Conservation (phyloP, 1,284 basidiomycete species). For the Cryptococcus jaspeensis region DNA sequence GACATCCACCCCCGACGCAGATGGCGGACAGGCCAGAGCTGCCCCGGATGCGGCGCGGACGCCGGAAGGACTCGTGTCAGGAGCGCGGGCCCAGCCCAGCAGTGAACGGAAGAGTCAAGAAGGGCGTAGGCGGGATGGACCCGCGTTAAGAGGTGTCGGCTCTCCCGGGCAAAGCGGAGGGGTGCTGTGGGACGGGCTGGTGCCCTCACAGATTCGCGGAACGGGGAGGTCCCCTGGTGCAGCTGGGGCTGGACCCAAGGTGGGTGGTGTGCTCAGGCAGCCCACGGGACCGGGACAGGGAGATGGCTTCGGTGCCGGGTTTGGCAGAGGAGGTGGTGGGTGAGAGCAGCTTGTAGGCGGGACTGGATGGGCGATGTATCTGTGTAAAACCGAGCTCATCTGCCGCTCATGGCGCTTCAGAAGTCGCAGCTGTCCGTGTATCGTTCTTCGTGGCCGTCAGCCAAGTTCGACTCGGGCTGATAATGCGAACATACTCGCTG, state of each 20-base stretch:
- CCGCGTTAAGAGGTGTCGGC: background rate
- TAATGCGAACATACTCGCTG: too few species aligned
- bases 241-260: background rate
- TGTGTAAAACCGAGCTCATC: too few species aligned
- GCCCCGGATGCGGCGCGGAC: background rate
- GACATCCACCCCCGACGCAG: background rate
- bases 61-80: background rate
- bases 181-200: background rate
- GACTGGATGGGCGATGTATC: too few species aligned
- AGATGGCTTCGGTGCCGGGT: conserved; percentile 12
- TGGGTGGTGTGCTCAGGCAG: conserved; percentile 16
- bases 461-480: too few species aligned
- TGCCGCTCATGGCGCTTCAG: too few species aligned
- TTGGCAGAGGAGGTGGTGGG: background rate
- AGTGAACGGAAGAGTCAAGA: background rate
- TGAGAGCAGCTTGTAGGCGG: too few species aligned
- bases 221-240: background rate
- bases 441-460: too few species aligned
- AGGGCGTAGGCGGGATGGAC: background rate
- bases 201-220: conserved; percentile 1
- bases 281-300: conserved; percentile 19
- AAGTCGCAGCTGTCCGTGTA: too few species aligned
- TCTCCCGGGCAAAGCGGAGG: background rate
- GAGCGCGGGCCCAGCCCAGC: background rate
- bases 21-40: background rate